Conservation (phyloP, 31 red algal genomes). For the Endocladia muricata region DNA sequence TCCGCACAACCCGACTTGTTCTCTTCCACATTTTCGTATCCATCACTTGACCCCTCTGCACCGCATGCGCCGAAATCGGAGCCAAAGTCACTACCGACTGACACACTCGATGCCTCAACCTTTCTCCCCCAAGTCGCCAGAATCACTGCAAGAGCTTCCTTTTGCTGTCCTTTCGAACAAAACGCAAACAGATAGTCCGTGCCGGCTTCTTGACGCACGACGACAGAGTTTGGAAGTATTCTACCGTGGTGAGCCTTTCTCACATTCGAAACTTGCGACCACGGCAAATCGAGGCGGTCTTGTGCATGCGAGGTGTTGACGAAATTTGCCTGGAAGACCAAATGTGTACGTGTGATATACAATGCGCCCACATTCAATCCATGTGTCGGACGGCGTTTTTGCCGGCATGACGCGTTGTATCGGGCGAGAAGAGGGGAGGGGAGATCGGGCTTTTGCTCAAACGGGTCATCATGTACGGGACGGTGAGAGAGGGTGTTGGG, state of each 20-base stretch:
- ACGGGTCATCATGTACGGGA: neutral
- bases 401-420: conserved; percentile 17
- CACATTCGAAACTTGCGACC: conserved; percentile 13
- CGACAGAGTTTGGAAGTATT: conserved; percentile 10
- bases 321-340: conserved; percentile 32
- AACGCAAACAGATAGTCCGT: conserved; percentile 35
- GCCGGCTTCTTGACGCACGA: conserved; percentile 9
- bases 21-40: too few relatives aligned
- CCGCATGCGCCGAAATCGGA: too few relatives aligned
- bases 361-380: conserved; percentile 30
- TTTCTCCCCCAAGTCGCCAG: too few relatives aligned
- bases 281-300: conserved; percentile 17
- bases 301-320: conserved; percentile 18
- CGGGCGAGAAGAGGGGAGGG: neutral
- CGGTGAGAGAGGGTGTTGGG: neutral
- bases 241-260: conserved; percentile 7
- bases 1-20: too few relatives aligned
- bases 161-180: neutral
- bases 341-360: conserved; percentile 6
- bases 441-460: neutral
- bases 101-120: too few relatives aligned
- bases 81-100: too few relatives aligned
- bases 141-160: conserved; percentile 5
- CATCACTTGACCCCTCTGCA: too few relatives aligned
- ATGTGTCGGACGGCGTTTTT: conserved; percentile 17